Evolutionary conservation across 495 filamentous ascomycete species (phyloP).

Genomic region (Chaetomium fimeti): DNA sequence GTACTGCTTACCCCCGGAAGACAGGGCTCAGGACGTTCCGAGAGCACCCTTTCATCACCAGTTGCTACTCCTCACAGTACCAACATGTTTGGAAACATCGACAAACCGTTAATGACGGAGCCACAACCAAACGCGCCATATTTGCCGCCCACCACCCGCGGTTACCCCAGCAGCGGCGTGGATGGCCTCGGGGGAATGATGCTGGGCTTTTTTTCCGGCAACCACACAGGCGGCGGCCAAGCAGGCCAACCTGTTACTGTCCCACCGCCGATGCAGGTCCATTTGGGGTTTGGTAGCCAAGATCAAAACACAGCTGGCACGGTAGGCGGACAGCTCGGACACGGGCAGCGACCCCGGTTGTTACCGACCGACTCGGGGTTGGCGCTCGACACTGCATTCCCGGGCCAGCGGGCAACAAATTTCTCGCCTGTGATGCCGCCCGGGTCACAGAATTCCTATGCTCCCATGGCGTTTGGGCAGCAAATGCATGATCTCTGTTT

Average conservation of each 20-base stretch:
- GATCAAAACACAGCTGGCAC: neutral
- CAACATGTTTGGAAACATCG: neutral
- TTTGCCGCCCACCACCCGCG: neutral
- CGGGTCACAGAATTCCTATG: neutral
- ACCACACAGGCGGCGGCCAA: neutral
- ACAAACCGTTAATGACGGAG: neutral
- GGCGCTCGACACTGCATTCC: neutral
- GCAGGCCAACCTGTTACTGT: neutral
- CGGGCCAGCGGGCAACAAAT: neutral
- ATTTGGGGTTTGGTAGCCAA: neutral
- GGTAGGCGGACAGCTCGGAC: neutral
- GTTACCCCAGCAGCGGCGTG: neutral
- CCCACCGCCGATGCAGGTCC: neutral
- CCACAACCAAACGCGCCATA: slow-evolving; percentile 3
- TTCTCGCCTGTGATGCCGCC: neutral
- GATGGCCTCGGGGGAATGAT: neutral
- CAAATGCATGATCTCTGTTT: neutral
- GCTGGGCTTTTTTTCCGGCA: neutral
- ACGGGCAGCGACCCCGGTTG: slow-evolving; percentile 5
- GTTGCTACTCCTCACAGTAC: neutral
- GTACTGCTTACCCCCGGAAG: neutral
- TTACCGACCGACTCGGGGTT: slow-evolving; percentile 8
- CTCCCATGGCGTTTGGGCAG: neutral
- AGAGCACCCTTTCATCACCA: slow-evolving; percentile 2
- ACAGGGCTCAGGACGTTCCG: neutral